Evolutionary conservation across 805 yeast genomes (phyloP).

Genomic region (Sugiyamaella americana): DNA sequence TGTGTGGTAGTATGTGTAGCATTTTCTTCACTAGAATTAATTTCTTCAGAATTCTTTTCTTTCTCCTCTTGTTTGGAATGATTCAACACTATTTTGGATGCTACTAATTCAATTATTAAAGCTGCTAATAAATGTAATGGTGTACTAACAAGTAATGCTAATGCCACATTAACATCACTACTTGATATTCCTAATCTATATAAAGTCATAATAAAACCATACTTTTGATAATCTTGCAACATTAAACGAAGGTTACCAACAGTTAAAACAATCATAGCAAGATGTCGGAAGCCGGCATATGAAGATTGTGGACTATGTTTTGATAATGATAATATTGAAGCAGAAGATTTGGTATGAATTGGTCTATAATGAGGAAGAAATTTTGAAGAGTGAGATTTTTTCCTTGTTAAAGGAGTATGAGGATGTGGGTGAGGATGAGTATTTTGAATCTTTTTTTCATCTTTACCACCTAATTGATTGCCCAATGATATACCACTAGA

Average conservation of each 20-base stretch:
- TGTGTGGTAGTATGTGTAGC: not conserved
- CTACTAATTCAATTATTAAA: constrained; percentile 31
- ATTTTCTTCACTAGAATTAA: not conserved
- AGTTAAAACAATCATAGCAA: constrained; percentile 35
- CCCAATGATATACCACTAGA: not conserved
- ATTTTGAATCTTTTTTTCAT: not conserved
- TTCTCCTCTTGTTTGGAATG: not conserved
- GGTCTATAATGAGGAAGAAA: constrained; percentile 15
- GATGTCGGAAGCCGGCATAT: constrained; percentile 36
- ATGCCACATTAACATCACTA: constrained; percentile 28
- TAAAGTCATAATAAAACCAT: constrained; percentile 33
- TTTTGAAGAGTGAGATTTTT: constrained; percentile 1
- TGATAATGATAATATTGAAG: constrained; percentile 14
- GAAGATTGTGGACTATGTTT: constrained; percentile 18
- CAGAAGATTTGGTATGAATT: constrained; percentile 13
- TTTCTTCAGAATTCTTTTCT: not conserved
- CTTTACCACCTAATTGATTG: not conserved
- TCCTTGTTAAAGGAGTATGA: not conserved
- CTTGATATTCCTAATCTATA: constrained; percentile 28
- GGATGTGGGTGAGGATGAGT: not conserved
- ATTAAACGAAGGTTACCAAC: constrained; percentile 37
- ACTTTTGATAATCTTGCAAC: constrained; percentile 33
- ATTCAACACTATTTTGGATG: constrained; percentile 20
- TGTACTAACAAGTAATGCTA: constrained; percentile 26
- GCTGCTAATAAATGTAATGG: constrained; percentile 36